Evolutionary conservation across 2,329 filamentous ascomycete species (phyloP), one percentile per base, ranked within the genome.

Genomic region (Scedosporium minutisporum): DNA sequence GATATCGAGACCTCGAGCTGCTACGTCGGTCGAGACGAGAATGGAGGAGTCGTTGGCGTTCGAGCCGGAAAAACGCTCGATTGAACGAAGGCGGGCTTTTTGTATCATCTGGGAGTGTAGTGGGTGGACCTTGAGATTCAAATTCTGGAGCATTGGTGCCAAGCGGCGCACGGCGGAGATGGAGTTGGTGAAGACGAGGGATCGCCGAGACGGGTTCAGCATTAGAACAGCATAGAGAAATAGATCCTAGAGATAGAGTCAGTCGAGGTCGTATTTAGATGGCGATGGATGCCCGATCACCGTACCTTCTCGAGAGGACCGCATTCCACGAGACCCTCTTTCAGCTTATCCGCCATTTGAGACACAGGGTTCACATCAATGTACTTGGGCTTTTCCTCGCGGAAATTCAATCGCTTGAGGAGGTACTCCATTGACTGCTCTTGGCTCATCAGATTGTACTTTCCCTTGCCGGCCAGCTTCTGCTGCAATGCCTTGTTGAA

Each of bases 41-140:
- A 97, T 89, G 1, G 87, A 83, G 0, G 76, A 70, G 16, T 75
- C 69, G 74, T 80, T 74, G 33, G 79, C 76, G 57, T 83, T 79
- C 0, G 85, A 78, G 2, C 83, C 83, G 1, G 89, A 87, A 76
- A 99, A 97, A 48, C 90, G 88, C 72, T 99, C 95, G 2, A 99
- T 84, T 1, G 91, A 93, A 46, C 93, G 87, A n/a, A 97, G 81
- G 55, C 95, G 91, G 3, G 95, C 93, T 74, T 97, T 97, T 75
- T 99, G 95, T 1, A 87, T 82, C 95, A 99, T 97, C 66, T 92
- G 89, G 0, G 92, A 97, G 75, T 99, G 95, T 0, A 99, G 79
- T 0, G 90, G 86, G 10, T 91, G 79, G 1, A 87, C 89, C 2
- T 88, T 86, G 7, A 97, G 80, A 65, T 88, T 84, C 60, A 99